Percentiles rank a stretch among this genome's conserved stretches.
Conservation (phyloP, 2,329 filamentous ascomycete genomes). For the Trichophyton benhamiae region DNA sequence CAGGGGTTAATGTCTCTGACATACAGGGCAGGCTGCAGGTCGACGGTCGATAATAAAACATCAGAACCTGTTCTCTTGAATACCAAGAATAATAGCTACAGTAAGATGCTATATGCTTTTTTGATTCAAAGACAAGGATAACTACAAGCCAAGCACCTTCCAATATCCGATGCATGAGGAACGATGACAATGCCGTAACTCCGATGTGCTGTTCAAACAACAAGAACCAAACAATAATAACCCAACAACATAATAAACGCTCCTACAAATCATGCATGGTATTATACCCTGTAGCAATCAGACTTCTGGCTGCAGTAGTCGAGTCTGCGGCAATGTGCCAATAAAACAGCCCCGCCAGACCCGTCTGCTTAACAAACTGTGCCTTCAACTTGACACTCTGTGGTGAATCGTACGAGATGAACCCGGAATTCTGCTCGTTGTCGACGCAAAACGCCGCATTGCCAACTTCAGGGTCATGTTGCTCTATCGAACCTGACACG, state of each 20-base stretch:
- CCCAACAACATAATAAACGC: neutral
- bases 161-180: no score
- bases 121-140: no score
- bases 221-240: neutral
- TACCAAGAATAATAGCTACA: no score
- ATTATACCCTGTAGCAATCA: constrained; percentile 49
- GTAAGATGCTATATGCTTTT: no score
- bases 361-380: constrained; percentile 56
- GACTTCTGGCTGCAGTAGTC: constrained; percentile 38
- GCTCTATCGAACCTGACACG: constrained; percentile 47
- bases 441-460: constrained; percentile 55
- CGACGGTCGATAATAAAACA: no score
- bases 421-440: constrained; percentile 57
- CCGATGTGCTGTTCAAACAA: no score
- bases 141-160: no score
- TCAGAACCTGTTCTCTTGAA: no score
- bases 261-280: constrained; percentile 34
- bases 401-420: constrained; percentile 68
- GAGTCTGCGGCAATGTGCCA: constrained; percentile 67
- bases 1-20: no score
- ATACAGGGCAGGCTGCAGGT: no score
- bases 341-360: constrained; percentile 66
- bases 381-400: constrained; percentile 66
- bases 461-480: constrained; percentile 53
- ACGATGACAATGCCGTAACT: no score